Conservation (phyloP, 2,329 filamentous ascomycete genomes). For the Penicillium corylophilum region DNA sequence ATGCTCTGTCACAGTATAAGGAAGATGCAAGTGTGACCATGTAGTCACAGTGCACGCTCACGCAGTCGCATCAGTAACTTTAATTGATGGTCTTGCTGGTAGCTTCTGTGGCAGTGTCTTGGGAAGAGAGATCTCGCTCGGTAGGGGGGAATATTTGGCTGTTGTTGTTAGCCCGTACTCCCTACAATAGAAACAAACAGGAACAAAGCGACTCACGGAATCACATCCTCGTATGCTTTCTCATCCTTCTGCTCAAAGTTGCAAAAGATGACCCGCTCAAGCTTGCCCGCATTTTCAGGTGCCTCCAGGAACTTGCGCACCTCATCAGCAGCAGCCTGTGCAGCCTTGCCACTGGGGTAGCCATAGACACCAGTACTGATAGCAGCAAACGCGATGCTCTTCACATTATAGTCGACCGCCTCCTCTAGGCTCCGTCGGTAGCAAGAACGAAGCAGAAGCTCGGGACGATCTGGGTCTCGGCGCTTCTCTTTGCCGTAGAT, state of each 20-base stretch:
- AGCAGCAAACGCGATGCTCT: slow-evolving; percentile 76
- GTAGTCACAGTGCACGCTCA: background rate
- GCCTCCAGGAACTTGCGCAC: slow-evolving; percentile 56
- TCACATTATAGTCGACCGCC: slow-evolving; percentile 65
- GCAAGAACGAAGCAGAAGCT: slow-evolving; percentile 57
- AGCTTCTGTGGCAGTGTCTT: background rate
- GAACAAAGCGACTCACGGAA: slow-evolving; percentile 66
- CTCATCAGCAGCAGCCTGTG: slow-evolving; percentile 65
- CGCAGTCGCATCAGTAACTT: too few relatives aligned
- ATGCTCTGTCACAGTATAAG: background rate
- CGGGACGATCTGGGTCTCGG: slow-evolving; percentile 34
- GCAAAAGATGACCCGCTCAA: slow-evolving; percentile 80
- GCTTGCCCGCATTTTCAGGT: slow-evolving; percentile 38
- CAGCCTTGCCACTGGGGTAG: slow-evolving; percentile 74
- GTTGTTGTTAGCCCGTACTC: slow-evolving; percentile 3
- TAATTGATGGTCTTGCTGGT: background rate
- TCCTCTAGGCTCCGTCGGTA: slow-evolving; percentile 71
- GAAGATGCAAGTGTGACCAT: background rate
- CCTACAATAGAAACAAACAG: background rate
- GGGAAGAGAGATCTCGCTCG: slow-evolving; percentile 29
- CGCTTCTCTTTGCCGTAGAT: slow-evolving; percentile 57
- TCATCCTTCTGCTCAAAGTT: slow-evolving; percentile 79
- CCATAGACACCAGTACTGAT: slow-evolving; percentile 90
- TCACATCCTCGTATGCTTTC: slow-evolving; percentile 63
- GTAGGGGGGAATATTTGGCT: slow-evolving; percentile 52